A percentile compares a stretch with the other conserved stretches of the same genome.
Conservation (phyloP, 768 basidiomycete species). For the Suillus alpinus region DNA sequence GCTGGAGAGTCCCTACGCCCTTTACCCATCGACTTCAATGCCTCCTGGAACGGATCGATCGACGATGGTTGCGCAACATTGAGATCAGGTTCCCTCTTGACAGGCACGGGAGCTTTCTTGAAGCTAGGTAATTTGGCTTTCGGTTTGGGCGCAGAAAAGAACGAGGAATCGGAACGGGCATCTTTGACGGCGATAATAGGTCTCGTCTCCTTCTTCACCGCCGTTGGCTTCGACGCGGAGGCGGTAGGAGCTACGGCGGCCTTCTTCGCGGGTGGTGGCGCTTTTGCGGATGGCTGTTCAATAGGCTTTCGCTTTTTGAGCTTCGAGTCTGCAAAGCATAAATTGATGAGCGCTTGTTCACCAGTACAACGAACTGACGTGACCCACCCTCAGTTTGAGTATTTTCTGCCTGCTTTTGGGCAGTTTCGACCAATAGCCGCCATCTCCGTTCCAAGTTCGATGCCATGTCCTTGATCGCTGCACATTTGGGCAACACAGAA, state of each 20-base stretch:
- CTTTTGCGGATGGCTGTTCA: slow-evolving; percentile 47
- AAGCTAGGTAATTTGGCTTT: slow-evolving; percentile 84
- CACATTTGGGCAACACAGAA: slow-evolving; percentile 39
- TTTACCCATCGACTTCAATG: slow-evolving; percentile 72
- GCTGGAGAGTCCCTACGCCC: slow-evolving; percentile 59
- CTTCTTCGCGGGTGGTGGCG: slow-evolving; percentile 64
- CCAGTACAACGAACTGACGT: slow-evolving; percentile 42
- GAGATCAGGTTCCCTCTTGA: slow-evolving; percentile 49
- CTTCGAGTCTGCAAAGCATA: slow-evolving; percentile 44
- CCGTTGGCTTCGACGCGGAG: slow-evolving; percentile 25
- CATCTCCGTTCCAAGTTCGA: slow-evolving; percentile 83
- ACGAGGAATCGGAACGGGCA: slow-evolving; percentile 82
- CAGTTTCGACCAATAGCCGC: slow-evolving; percentile 61
- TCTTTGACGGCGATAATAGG: slow-evolving; percentile 52
- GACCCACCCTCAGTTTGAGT: slow-evolving; percentile 70
- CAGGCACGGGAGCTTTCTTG: slow-evolving; percentile 64
- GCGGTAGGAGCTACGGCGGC: slow-evolving; percentile 39
- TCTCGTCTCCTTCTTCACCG: slow-evolving; percentile 59
- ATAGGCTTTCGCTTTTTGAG: slow-evolving; percentile 72
- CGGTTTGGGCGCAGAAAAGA: slow-evolving; percentile 84
- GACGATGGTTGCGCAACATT: slow-evolving; percentile 76
- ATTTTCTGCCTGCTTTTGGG: slow-evolving; percentile 40
- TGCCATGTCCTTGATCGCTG: slow-evolving; percentile 94
- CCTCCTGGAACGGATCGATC: slow-evolving; percentile 80
- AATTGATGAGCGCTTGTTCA: slow-evolving; percentile 21